Percentiles rank a stretch among this genome's conserved stretches.
Evolutionary conservation across 495 filamentous ascomycete genomes (phyloP).

Genomic region (Trypethelium eluteriae): DNA sequence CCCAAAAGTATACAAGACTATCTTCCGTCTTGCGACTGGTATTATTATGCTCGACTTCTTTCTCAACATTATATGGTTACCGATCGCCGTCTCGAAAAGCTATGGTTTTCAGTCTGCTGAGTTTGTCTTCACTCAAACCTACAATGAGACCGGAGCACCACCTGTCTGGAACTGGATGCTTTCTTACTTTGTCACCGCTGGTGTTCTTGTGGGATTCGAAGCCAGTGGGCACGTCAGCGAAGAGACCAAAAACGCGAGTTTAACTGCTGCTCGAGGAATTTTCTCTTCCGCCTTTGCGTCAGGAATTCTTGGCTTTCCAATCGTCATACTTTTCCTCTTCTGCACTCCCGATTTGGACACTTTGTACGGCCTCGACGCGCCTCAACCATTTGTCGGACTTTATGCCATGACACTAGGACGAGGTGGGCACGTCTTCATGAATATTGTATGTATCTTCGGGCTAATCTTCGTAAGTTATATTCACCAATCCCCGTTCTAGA

Average conservation of each 20-base stretch:
- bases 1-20: slow-evolving; percentile 29
- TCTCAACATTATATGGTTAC: slow-evolving; percentile 51
- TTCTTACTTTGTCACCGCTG: slow-evolving; percentile 51
- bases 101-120: slow-evolving; percentile 49
- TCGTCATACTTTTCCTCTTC: slow-evolving; percentile 51
- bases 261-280: slow-evolving; percentile 49
- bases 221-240: slow-evolving; percentile 50
- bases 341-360: slow-evolving; percentile 34
- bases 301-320: slow-evolving; percentile 44
- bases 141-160: slow-evolving; percentile 50
- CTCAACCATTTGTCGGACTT: slow-evolving; percentile 48
- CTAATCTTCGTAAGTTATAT: slow-evolving; percentile 14
- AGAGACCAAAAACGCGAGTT: slow-evolving; percentile 50
- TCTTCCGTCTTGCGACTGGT: slow-evolving; percentile 44
- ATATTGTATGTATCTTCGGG: slow-evolving; percentile 45
- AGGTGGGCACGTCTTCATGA: slow-evolving; percentile 51
- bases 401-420: slow-evolving; percentile 47
- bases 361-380: slow-evolving; percentile 41
- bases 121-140: slow-evolving; percentile 51
- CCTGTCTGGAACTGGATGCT: slow-evolving; percentile 54
- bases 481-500: background rate
- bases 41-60: slow-evolving; percentile 50
- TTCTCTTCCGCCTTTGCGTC: slow-evolving; percentile 49
- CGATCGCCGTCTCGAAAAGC: slow-evolving; percentile 45
- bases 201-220: slow-evolving; percentile 52